A percentile compares a stretch with the other conserved stretches of the same genome.
Conservation (phyloP, 2,329 filamentous ascomycete genomes). For the Fusarium temperatum region DNA sequence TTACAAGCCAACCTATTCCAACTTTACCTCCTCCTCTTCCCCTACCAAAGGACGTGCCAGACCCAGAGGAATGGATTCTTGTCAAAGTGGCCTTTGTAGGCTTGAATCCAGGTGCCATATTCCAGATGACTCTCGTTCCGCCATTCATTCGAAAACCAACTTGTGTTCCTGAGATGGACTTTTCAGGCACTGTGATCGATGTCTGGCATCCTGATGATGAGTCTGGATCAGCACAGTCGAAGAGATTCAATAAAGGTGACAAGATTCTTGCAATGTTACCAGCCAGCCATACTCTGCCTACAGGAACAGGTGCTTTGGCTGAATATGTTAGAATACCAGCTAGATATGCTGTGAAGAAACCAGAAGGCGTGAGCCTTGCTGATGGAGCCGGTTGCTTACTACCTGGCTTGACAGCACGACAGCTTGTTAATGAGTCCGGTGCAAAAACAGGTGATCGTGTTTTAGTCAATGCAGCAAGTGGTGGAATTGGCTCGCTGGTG, state of each 20-base stretch:
- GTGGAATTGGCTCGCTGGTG: neutral
- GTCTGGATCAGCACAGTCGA: conserved; percentile 4
- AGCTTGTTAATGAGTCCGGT: conserved; percentile 50
- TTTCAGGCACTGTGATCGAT: conserved; percentile 52
- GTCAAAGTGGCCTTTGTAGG: conserved; percentile 54
- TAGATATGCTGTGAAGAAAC: conserved; percentile 46
- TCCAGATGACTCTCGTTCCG: conserved; percentile 54
- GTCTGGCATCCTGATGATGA: conserved; percentile 44
- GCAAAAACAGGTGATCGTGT: conserved; percentile 35
- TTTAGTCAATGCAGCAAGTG: conserved; percentile 1
- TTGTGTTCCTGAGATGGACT: conserved; percentile 55
- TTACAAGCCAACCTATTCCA: neutral
- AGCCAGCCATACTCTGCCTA: neutral
- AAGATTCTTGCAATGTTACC: conserved; percentile 1
- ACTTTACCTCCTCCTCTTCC: conserved; percentile 25
- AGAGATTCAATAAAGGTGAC: neutral
- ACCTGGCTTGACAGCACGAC: conserved; percentile 51
- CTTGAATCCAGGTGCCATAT: conserved; percentile 56
- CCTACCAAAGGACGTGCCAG: conserved; percentile 40
- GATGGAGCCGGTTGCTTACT: conserved; percentile 52
- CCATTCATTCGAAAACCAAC: conserved; percentile 47
- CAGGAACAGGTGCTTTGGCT: conserved; percentile 51
- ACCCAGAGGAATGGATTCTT: conserved; percentile 49
- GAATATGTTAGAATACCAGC: conserved; percentile 51
- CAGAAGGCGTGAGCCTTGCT: conserved; percentile 41